A percentile compares a stretch with the other conserved stretches of the same genome.
phyloP scores from a whole-genome alignment of 139 green algal genomes.

The Desmodesmus armatus region DNA sequence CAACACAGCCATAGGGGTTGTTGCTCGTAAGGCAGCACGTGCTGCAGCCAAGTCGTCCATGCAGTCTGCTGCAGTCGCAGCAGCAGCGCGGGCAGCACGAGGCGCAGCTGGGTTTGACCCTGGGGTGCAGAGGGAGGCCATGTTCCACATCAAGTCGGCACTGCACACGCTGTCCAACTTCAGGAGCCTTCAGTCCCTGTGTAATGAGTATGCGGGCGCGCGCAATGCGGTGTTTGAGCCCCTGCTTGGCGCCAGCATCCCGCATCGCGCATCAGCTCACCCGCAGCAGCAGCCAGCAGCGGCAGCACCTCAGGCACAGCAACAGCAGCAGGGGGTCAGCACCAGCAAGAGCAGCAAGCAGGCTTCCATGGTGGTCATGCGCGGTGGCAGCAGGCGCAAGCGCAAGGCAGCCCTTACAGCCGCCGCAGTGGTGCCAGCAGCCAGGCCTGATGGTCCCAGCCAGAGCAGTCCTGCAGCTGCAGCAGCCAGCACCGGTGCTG shows the following conservation, averaged over 20 bases:
- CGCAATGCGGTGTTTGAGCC: constrained; percentile 25
- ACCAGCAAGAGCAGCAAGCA: constrained; percentile 5
- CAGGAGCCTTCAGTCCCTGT: constrained; percentile 24
- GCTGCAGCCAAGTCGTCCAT: neutral
- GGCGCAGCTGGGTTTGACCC: neutral
- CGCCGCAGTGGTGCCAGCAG: constrained; percentile 1
- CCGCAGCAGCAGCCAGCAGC: constrained; percentile 19
- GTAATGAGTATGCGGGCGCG: neutral
- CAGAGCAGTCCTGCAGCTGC: neutral
- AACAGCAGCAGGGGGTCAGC: neutral
- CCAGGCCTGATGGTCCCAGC: neutral
- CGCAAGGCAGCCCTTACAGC: neutral
- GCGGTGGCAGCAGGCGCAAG: neutral
- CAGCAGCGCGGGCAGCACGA: neutral
- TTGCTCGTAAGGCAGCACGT: constrained; percentile 6
- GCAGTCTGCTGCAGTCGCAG: neutral
- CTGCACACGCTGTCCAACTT: constrained; percentile 36
- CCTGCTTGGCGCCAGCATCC: neutral
- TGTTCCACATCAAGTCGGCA: constrained; percentile 39
- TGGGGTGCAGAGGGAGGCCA: constrained; percentile 25
- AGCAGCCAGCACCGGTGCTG: neutral
- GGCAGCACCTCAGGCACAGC: neutral
- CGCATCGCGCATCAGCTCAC: no score
- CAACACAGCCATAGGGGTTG: neutral
- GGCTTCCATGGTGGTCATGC: neutral